A percentile compares a stretch with the other conserved stretches of the same genome.
These are phyloP conservation scores for Zygotorulaspora sp. DNA, from an alignment of 805 yeast genomes.

Conservation along the genomic window DNA sequence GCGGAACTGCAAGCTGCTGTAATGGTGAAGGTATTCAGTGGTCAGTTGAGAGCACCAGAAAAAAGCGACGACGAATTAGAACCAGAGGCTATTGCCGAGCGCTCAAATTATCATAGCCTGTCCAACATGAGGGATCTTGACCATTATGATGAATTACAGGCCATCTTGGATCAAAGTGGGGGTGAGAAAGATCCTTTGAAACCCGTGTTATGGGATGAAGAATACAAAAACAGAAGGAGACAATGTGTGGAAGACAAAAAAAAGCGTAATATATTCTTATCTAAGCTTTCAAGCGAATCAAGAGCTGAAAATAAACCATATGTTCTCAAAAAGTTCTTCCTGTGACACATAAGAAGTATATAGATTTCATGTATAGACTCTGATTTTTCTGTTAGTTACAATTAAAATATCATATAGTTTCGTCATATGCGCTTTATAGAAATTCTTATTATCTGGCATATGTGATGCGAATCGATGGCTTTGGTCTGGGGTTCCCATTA, in stretches of 20 bases:
- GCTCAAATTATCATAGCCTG: conserved; percentile 17
- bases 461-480: no score
- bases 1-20: conserved; percentile 63
- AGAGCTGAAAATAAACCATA: conserved; percentile 21
- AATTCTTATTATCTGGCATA: no score
- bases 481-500: no score
- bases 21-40: conserved; percentile 58
- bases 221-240: conserved; percentile 16
- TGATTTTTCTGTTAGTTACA: no score
- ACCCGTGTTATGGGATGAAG: conserved; percentile 27
- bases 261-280: conserved; percentile 20
- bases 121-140: conserved; percentile 25
- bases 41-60: conserved; percentile 49
- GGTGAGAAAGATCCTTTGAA: conserved; percentile 17
- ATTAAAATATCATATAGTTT: no score
- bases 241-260: conserved; percentile 17
- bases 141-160: conserved; percentile 26
- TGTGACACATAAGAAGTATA: neutral
- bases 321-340: conserved; percentile 10
- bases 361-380: no score
- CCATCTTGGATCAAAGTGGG: conserved; percentile 18
- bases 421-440: no score
- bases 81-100: conserved; percentile 6
- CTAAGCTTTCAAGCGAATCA: conserved; percentile 16
- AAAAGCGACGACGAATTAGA: conserved; percentile 28